Evolutionary conservation across 2,329 filamentous ascomycete genomes (phyloP).

Genomic region (Pestalotiopsis sp.): DNA sequence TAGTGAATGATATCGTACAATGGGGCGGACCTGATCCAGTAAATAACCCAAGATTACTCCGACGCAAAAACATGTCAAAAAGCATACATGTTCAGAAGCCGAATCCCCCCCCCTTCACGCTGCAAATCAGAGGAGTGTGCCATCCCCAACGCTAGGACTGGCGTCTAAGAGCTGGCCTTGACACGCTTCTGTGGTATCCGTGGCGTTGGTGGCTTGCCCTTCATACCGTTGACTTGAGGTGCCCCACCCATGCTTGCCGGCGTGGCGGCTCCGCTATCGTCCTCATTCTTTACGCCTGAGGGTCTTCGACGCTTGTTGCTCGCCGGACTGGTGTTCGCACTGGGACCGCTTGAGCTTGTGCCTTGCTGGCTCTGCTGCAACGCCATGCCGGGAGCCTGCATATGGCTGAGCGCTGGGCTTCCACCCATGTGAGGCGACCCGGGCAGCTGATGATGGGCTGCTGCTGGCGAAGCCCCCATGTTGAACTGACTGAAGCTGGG

Average conservation of each 20-base stretch:
- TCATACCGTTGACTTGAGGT: constrained; percentile 54
- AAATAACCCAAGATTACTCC: constrained; percentile 7
- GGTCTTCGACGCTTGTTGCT: constrained; percentile 62
- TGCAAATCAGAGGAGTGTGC: background rate
- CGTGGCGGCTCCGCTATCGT: constrained; percentile 54
- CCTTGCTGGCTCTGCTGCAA: constrained; percentile 70
- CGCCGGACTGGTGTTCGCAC: constrained; percentile 67
- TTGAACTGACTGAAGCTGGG: constrained; percentile 60
- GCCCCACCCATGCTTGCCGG: constrained; percentile 41
- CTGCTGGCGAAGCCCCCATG: constrained; percentile 62
- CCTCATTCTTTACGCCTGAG: constrained; percentile 60
- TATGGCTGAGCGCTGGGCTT: constrained; percentile 63
- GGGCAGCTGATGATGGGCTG: constrained; percentile 62
- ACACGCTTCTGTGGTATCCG: constrained; percentile 56
- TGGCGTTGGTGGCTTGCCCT: constrained; percentile 58
- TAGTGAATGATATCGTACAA: constrained; percentile 11
- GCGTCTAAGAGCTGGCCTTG: constrained; percentile 44
- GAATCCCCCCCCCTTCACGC: background rate
- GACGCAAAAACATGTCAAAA: constrained; percentile 6
- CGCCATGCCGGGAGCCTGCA: constrained; percentile 69
- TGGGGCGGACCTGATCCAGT: background rate
- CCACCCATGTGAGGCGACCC: constrained; percentile 61
- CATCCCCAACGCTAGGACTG: background rate
- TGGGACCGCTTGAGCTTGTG: constrained; percentile 66
- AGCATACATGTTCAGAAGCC: background rate